Base-by-base conservation (phyloP, 2,329 filamentous ascomycete genomes). In the Coccinonectria pachysandricola region DNA sequence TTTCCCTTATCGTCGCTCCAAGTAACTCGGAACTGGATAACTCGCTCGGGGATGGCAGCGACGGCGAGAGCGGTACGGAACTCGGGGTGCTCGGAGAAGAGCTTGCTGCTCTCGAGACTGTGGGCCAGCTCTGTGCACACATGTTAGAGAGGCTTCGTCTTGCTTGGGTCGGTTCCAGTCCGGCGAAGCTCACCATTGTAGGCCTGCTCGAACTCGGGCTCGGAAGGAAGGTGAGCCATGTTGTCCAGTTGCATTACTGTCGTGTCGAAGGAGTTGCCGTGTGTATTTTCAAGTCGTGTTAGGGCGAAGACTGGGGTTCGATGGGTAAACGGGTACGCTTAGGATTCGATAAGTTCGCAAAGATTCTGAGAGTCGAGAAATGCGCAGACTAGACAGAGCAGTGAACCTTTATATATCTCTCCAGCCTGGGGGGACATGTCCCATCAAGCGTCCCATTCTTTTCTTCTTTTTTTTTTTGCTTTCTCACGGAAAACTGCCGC, bases 131-230 rank as follows among this genome's bases (percentile, higher is more conserved):
- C 88, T 92, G 53, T 40, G 23, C 27, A 24, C 11, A 12, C 8
- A 23, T 12, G 12, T 24, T 21, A 31, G 28, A 37, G 35, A 12
- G 26, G 19, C 21, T 18, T 5, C 15, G 6, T 21, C 7, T 12
- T 23, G 19, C 19, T 27, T 15, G 15, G 13, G 16, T n/a, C n/a
- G n/a, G 22, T 22, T 20, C 11, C 19, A 23, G 8, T 22, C 9
- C 14, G 17, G 15, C 15, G 26, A 56, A 31, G 27, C 69, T 52
- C 65, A 92, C 85, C 85, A 60, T 86, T 84, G 75, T 93, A 93
- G 53, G 88, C 88, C 75, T 96, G 88, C 76, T 95, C 78, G 68
- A 96, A 96, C 69, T 98, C 88, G 53, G 91, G 88, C 75, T 96
- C 88, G 40, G 66, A 64, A 27, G 83, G 75, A 51, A 91, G 71